Evolutionary conservation across 1,284 basidiomycete genomes (phyloP).

Genomic region (Marasmius fiardii): DNA sequence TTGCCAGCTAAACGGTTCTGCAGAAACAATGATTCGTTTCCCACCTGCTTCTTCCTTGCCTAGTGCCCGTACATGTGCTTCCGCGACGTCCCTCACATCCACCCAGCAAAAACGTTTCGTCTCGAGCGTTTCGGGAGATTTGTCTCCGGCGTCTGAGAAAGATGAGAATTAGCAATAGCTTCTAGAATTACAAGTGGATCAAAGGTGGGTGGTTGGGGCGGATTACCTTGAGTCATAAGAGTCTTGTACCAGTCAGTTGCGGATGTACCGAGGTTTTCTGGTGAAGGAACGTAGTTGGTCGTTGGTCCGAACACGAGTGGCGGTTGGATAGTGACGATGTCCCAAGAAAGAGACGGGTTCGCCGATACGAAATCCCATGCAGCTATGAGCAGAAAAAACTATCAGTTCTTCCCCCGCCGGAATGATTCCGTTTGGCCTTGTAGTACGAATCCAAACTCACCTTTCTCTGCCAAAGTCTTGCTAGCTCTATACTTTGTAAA

Average conservation of each 20-base stretch:
- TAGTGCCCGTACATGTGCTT: constrained; percentile 48
- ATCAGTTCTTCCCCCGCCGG: too few species aligned
- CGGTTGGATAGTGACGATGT: constrained; percentile 41
- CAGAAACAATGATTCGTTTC: constrained; percentile 43
- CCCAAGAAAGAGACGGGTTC: constrained; percentile 37
- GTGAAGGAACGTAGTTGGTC: constrained; percentile 20
- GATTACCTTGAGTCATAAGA: constrained; percentile 12
- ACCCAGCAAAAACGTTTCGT: constrained; percentile 32
- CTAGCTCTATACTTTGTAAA: constrained; percentile 38
- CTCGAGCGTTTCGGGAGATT: constrained; percentile 11
- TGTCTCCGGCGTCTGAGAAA: constrained; percentile 9
- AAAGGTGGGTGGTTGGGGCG: too few species aligned
- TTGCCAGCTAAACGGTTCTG: constrained; percentile 24
- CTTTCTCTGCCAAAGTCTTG: constrained; percentile 46
- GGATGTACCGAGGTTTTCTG: constrained; percentile 25
- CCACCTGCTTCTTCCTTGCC: constrained; percentile 44
- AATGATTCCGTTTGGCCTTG: background rate
- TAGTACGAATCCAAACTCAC: constrained; percentile 17
- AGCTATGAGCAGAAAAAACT: constrained; percentile 26
- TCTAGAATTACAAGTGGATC: too few species aligned
- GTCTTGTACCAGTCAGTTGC: constrained; percentile 21
- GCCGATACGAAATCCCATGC: constrained; percentile 48
- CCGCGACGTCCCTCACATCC: constrained; percentile 59
- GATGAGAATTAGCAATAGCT: background rate
- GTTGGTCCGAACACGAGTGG: too few species aligned